Evolutionary conservation across 495 filamentous ascomycete species (phyloP).

Genomic region (Penicillium taxi): DNA sequence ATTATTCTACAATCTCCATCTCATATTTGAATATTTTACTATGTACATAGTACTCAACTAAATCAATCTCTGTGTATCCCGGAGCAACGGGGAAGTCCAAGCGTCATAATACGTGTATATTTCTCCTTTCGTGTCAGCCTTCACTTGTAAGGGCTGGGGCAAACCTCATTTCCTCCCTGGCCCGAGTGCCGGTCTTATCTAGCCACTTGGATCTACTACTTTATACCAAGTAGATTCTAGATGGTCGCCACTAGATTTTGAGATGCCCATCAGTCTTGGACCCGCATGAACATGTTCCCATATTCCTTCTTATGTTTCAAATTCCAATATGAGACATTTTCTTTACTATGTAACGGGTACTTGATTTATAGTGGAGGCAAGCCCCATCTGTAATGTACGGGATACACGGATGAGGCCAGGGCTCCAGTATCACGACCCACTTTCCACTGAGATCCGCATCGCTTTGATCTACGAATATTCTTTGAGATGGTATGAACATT

Average conservation of each 20-base stretch:
- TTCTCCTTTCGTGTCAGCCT: conserved; percentile 18
- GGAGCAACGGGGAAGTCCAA: conserved; percentile 20
- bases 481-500: too few species aligned
- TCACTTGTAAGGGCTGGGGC: conserved; percentile 20
- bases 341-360: conserved; percentile 15
- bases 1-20: too few species aligned
- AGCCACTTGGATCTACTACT: conserved; percentile 3
- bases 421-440: conserved; percentile 8
- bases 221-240: neutral
- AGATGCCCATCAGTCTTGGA: conserved; percentile 1
- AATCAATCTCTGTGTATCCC: too few species aligned
- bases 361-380: conserved; percentile 11
- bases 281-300: too few species aligned
- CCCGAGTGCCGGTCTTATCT: conserved; percentile 11
- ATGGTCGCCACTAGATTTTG: neutral
- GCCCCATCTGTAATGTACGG: conserved; percentile 21
- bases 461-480: conserved; percentile 1
- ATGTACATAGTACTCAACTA: too few species aligned
- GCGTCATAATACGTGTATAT: conserved; percentile 21
- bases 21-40: too few species aligned
- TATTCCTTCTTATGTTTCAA: too few species aligned
- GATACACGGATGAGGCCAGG: conserved; percentile 12
- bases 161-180: conserved; percentile 19
- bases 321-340: conserved; percentile 23
- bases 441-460: conserved; percentile 5